These are phyloP conservation scores for Suillus discolor DNA, from an alignment of 768 basidiomycete species.

Conservation along the genomic window DNA sequence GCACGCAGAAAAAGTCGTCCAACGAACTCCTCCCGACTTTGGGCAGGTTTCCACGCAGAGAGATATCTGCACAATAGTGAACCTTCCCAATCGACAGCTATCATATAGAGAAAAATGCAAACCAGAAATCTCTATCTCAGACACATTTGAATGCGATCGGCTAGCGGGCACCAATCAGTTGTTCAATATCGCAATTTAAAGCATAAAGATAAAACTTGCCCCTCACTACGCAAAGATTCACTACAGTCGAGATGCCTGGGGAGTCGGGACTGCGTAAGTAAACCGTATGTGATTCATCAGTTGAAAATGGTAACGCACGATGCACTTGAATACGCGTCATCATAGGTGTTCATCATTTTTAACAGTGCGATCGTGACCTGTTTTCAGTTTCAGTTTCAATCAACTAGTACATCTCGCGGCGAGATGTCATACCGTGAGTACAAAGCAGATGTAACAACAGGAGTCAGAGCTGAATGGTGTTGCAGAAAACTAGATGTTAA, in stretches of 20 bases:
- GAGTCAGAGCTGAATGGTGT: not conserved
- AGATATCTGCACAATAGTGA: not conserved
- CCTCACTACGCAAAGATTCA: not conserved
- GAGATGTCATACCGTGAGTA: not conserved
- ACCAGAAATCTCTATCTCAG: not conserved
- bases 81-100: not conserved
- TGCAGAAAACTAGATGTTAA: not conserved
- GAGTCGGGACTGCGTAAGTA: not conserved
- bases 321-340: not conserved
- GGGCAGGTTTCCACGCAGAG: not conserved
- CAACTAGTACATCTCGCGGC: not conserved
- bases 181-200: not conserved
- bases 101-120: not conserved
- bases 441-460: not conserved
- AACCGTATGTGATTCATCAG: not conserved
- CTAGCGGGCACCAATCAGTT: not conserved
- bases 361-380: not conserved
- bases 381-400: not conserved
- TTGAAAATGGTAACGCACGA: not conserved
- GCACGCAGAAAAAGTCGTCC: conserved; percentile 4
- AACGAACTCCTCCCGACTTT: not conserved
- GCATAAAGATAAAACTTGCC: not conserved
- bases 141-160: not conserved
- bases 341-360: not conserved
- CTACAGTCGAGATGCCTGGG: not conserved